phyloP scores from a whole-genome alignment of 441 rosid genomes.

The Gossypium trilobum region DNA sequence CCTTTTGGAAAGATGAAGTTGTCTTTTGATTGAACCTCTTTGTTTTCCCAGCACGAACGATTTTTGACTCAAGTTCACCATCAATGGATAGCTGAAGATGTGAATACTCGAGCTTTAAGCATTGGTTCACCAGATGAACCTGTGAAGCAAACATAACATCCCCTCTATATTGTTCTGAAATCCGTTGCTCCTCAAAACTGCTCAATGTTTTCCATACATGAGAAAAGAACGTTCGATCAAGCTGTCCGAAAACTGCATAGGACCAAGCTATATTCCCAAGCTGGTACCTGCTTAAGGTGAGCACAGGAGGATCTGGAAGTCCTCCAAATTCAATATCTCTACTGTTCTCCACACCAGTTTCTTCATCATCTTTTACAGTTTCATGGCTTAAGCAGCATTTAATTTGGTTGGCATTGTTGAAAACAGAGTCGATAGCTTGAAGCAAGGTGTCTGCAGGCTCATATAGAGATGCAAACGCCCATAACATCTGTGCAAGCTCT shows the following conservation, averaged over 20 bases:
- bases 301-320: slow-evolving; percentile 31
- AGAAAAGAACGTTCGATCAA: slow-evolving; percentile 59
- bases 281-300: slow-evolving; percentile 68
- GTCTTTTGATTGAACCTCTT: slow-evolving; percentile 77
- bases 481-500: slow-evolving; percentile 78
- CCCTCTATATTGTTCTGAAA: slow-evolving; percentile 81
- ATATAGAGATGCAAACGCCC: slow-evolving; percentile 81
- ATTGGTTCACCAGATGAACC: slow-evolving; percentile 71
- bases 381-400: slow-evolving; percentile 33
- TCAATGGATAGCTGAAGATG: slow-evolving; percentile 56
- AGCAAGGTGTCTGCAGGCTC: slow-evolving; percentile 62
- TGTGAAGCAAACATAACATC: slow-evolving; percentile 90
- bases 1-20: slow-evolving; percentile 76
- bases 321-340: slow-evolving; percentile 19
- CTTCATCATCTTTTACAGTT: slow-evolving; percentile 25
- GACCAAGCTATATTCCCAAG: slow-evolving; percentile 95
- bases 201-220: slow-evolving; percentile 53
- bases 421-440: slow-evolving; percentile 55
- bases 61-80: slow-evolving; percentile 52
- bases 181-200: slow-evolving; percentile 58
- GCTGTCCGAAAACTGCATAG: slow-evolving; percentile 75
- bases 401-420: slow-evolving; percentile 40
- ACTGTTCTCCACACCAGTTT: slow-evolving; percentile 13
- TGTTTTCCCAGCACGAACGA: slow-evolving; percentile 58
- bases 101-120: slow-evolving; percentile 69